Evolutionary conservation across 371 early-diverging fungal genomes (phyloP).

Genomic region (Haplosporangium sp.): DNA sequence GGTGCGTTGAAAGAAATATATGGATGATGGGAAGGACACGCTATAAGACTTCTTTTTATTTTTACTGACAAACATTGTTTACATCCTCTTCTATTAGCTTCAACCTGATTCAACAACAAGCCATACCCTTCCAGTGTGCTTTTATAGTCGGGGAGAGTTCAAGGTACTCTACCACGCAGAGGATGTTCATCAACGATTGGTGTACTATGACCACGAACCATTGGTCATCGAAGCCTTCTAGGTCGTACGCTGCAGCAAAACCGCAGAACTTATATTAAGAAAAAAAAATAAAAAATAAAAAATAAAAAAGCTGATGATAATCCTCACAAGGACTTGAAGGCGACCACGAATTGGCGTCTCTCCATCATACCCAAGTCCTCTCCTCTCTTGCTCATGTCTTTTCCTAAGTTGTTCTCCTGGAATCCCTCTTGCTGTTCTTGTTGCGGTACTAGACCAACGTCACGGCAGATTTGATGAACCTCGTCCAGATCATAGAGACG

Average conservation of each 20-base stretch:
- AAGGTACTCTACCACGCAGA: slow-evolving; percentile 75
- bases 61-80: background rate
- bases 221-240: slow-evolving; percentile 48
- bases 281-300: too few relatives aligned
- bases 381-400: slow-evolving; percentile 63
- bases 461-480: slow-evolving; percentile 50
- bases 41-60: background rate
- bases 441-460: slow-evolving; percentile 51
- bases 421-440: background rate
- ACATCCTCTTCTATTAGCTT: slow-evolving; percentile 29
- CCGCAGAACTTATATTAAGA: too few relatives aligned
- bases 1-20: too few relatives aligned
- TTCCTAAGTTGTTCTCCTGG: slow-evolving; percentile 16
- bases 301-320: too few relatives aligned
- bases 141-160: slow-evolving; percentile 71
- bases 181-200: slow-evolving; percentile 67
- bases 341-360: slow-evolving; percentile 59
- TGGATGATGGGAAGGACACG: too few relatives aligned
- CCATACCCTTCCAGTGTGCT: slow-evolving; percentile 66
- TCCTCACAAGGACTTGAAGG: slow-evolving; percentile 17
- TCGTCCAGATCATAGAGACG: slow-evolving; percentile 63
- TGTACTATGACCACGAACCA: slow-evolving; percentile 69
- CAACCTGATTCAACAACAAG: slow-evolving; percentile 57
- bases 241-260: too few relatives aligned
- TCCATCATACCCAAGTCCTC: slow-evolving; percentile 78